phyloP scores from a whole-genome alignment of 1,139 yeast genomes.

The Debaryomyces coudertii region DNA sequence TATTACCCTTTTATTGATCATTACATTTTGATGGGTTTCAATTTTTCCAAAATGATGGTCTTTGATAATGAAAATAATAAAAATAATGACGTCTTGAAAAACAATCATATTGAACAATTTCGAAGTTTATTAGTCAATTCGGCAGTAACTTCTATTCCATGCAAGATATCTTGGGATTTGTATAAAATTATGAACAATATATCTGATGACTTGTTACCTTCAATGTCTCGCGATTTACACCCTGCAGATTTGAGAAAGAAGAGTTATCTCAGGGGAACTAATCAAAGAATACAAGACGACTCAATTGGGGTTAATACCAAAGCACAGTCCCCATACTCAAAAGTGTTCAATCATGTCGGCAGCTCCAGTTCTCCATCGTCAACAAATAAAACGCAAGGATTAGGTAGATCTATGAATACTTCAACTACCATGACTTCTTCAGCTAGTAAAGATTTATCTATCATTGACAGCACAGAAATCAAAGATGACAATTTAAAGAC shows the following conservation, averaged over 20 bases:
- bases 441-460: slow-evolving; percentile 1
- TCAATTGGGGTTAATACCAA: background rate
- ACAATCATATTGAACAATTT: slow-evolving; percentile 16
- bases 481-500: background rate
- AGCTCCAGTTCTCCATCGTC: background rate
- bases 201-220: slow-evolving; percentile 9
- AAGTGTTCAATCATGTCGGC: slow-evolving; percentile 1
- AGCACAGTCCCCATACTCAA: background rate
- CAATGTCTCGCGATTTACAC: slow-evolving; percentile 7
- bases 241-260: background rate
- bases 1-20: slow-evolving; percentile 26
- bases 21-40: slow-evolving; percentile 20
- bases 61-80: slow-evolving; percentile 14
- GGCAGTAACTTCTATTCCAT: slow-evolving; percentile 19
- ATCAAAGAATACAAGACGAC: background rate
- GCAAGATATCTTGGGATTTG: slow-evolving; percentile 22
- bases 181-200: slow-evolving; percentile 20
- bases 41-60: slow-evolving; percentile 26
- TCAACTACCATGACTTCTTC: slow-evolving; percentile 2
- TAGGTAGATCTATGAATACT: background rate
- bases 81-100: slow-evolving; percentile 11
- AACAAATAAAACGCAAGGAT: background rate
- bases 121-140: slow-evolving; percentile 16
- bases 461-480: background rate
- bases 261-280: background rate